Evolutionary conservation across 768 basidiomycete genomes (phyloP), one percentile per base, ranked within the genome.

Genomic region (Leccinum subgranulosum): DNA sequence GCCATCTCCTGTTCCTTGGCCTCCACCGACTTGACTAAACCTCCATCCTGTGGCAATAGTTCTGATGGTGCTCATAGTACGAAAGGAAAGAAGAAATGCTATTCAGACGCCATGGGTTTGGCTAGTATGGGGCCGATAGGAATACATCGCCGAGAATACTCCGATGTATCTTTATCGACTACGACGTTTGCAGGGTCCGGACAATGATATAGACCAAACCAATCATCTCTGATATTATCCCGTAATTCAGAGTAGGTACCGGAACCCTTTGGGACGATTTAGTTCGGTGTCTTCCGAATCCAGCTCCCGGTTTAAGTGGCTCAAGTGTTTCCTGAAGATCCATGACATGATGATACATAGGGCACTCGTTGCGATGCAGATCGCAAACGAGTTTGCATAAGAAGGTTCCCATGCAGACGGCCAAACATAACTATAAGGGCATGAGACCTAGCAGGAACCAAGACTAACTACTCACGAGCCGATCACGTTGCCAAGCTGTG

Each of bases 401-500:
- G 80, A 79, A 11, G 86, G 88, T 4, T 86, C 88, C 88, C 88
- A 92, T 5, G 70, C 61, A 46, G 70, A 72, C 6, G 86, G 88
- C 86, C 87, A 92, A 23, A 84, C 73, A 65, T 88, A 88, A 21
- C 84, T 84, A 57, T 41, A 36, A 25, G 39, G 10, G 49, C 6
- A 48, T 68, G 55, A 68, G 60, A 49, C 10, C 2, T 23, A 25
- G 39, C 29, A 9, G 11, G 39, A 19, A 41, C 10, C 17, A 31
- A 55, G 12, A 9, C 15, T 27, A 23, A 48, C 23, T 27, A 81
- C 84, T 75, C 77, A 94, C 77, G 91, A 86, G 60, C 93, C 93
- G 45, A 85, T 75, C 43, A 96, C 79, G 74, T 95, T 95, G 1
- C 94, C 94, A 3, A 91, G 77, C 66, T 91, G 86, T 9, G 87